Evolutionary conservation across 768 basidiomycete genomes (phyloP).

Genomic region (Trichaptum fuscoviolaceum): DNA sequence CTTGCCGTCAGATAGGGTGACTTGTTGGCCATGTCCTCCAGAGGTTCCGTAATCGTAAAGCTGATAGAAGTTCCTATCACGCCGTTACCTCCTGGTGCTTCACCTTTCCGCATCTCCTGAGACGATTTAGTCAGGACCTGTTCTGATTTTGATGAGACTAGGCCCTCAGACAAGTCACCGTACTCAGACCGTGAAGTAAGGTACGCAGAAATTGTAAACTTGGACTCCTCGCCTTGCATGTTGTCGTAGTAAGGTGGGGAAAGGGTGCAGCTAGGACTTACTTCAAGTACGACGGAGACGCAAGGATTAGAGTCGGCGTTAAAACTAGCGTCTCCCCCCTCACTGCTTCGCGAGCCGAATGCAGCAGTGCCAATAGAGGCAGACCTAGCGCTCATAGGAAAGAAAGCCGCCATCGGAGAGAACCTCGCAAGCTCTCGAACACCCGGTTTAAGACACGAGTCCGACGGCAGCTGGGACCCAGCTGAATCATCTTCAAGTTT

Average conservation of each 20-base stretch:
- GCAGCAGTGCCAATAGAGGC: not conserved
- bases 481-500: not conserved
- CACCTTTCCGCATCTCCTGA: not conserved
- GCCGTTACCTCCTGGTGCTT: not conserved
- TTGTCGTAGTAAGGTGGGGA: not conserved
- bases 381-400: not conserved
- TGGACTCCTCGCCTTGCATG: not conserved
- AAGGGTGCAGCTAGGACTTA: not conserved
- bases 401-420: not conserved
- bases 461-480: not conserved
- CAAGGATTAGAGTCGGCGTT: not conserved
- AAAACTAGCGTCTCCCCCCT: not conserved
- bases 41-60: not conserved
- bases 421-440: not conserved
- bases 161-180: not conserved
- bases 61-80: not conserved
- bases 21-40: not conserved
- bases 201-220: not conserved
- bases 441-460: not conserved
- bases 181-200: not conserved
- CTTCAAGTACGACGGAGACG: not conserved
- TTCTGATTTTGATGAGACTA: not conserved
- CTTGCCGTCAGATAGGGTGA: not conserved
- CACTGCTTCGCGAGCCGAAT: not conserved
- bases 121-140: not conserved